phyloP scores from a whole-genome alignment of 805 yeast species.

The Candida nitratophila region DNA sequence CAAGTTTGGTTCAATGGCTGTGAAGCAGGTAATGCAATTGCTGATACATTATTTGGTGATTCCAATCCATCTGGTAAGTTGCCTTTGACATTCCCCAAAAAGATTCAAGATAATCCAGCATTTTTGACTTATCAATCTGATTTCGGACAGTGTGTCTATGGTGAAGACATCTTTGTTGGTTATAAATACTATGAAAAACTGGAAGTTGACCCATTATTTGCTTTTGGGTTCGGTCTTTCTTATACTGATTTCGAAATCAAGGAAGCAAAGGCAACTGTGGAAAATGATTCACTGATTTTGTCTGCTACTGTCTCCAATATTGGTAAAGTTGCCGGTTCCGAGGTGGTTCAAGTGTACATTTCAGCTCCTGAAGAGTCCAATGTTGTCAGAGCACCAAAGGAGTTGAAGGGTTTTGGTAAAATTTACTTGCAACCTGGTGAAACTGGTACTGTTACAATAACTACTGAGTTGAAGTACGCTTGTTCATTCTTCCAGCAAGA shows the following conservation, averaged over 20 bases:
- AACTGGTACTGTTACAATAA: conserved; percentile 28
- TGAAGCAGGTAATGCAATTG: conserved; percentile 52
- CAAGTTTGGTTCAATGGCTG: conserved; percentile 56
- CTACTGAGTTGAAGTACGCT: conserved; percentile 40
- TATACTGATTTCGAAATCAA: conserved; percentile 43
- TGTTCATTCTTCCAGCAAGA: conserved; percentile 48
- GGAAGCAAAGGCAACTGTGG: conserved; percentile 29
- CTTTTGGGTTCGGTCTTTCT: conserved; percentile 60
- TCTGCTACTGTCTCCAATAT: conserved; percentile 39
- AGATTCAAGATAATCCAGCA: conserved; percentile 48
- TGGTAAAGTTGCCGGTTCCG: conserved; percentile 43
- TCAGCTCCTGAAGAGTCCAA: conserved; percentile 27
- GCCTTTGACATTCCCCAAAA: conserved; percentile 47
- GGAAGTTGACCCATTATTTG: conserved; percentile 41
- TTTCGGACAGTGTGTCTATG: conserved; percentile 49
- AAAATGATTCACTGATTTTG: conserved; percentile 16
- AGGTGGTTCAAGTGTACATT: conserved; percentile 50
- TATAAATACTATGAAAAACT: conserved; percentile 53
- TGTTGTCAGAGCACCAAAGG: conserved; percentile 45
- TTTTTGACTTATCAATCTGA: conserved; percentile 43
- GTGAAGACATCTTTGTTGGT: conserved; percentile 62
- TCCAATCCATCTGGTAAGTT: conserved; percentile 55
- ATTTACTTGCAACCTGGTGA: conserved; percentile 39
- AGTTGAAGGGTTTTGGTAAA: conserved; percentile 52
- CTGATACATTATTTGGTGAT: conserved; percentile 55